Evolutionary conservation across 208 protist species (phyloP), one percentile per base, ranked within the genome.

Genomic region (Trypanosoma platydactyli): DNA sequence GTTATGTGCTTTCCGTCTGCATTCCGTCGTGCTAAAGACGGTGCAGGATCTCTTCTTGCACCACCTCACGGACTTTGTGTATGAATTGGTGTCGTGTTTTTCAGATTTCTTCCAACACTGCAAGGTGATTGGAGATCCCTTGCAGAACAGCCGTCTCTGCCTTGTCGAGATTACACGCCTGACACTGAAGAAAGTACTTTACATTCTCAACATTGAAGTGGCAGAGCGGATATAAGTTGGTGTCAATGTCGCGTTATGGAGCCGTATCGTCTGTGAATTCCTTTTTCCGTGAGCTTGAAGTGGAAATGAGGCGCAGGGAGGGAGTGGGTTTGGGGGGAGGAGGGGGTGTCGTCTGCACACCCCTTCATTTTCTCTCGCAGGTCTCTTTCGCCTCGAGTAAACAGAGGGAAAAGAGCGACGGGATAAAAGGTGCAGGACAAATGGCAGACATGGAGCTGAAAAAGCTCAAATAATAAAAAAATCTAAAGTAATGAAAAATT

Each of bases 81-180:
- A 97, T 79, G 86, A 98, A 50, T 74, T 98, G 30, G 81, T 97
- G 64, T 84, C 75, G 20, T 81, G 72, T 71, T 98, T 98, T 84
- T 98, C 95, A 25, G 87, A 95, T 68, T 99, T 98, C 73, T 98
- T 98, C 78, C 93, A 96, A 73, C 82, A 96, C 58, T 97, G 96
- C 72, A 79, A 85, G 46, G 83, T 95, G 38, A 76, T 98, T 50
- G 92, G 85, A 41, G 84, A 94, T 71, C 64, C 80, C 46, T 57
- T 89, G 52, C 87, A 95, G 71, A 76, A 86, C 69, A 96, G 89
- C 59, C 86, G 92, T 49, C 77, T 98, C 18, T 94, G 91, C 63
- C 89, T 98, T 27, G 75, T 92, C 44, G 93, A 98, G 71, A 83
- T 95, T 51, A 94, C 89, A 25, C 89, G 85, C 42, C 71, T 88